Evolutionary conservation across 164 flowering plant genomes (phyloP).

Genomic region (Liriodendron chinense): DNA sequence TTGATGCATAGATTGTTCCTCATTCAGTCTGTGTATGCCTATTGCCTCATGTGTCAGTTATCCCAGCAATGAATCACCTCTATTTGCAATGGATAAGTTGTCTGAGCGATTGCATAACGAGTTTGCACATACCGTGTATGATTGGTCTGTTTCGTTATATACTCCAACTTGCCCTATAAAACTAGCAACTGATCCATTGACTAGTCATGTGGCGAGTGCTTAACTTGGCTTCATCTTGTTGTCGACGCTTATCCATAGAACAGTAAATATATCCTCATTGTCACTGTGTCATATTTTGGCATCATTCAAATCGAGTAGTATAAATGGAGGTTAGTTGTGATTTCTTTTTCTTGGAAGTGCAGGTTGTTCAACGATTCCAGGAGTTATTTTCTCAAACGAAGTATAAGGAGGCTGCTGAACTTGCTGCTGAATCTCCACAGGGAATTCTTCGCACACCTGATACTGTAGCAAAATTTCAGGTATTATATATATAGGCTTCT

Average conservation of each 20-base stretch:
- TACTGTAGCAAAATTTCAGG: slow-evolving; percentile 98
- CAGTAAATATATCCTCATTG: neutral
- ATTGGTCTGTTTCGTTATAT: no score
- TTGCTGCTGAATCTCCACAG: slow-evolving; percentile 98
- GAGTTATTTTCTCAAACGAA: slow-evolving; percentile 94
- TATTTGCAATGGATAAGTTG: no score
- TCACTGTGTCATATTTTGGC: neutral
- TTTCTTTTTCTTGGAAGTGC: slow-evolving; percentile 9
- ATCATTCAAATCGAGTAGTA: neutral
- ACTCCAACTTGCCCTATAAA: no score
- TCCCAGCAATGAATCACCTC: no score
- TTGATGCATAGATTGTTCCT: no score
- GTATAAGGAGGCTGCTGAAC: slow-evolving; percentile 98
- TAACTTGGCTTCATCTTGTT: no score
- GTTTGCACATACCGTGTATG: no score
- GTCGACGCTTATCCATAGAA: neutral
- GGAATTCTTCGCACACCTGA: slow-evolving; percentile 96
- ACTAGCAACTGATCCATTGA: no score
- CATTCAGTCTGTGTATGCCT: no score
- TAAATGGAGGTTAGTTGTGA: neutral
- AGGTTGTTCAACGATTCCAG: slow-evolving; percentile 99
- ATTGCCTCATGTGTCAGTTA: no score
- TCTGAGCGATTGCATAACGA: no score
- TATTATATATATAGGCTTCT: slow-evolving; percentile 15
- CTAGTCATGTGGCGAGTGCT: no score